A percentile compares a stretch with the other conserved stretches of the same genome.
These are phyloP conservation scores for Candida albicans DNA, from an alignment of 1,139 yeast species.

Conservation along the genomic window DNA sequence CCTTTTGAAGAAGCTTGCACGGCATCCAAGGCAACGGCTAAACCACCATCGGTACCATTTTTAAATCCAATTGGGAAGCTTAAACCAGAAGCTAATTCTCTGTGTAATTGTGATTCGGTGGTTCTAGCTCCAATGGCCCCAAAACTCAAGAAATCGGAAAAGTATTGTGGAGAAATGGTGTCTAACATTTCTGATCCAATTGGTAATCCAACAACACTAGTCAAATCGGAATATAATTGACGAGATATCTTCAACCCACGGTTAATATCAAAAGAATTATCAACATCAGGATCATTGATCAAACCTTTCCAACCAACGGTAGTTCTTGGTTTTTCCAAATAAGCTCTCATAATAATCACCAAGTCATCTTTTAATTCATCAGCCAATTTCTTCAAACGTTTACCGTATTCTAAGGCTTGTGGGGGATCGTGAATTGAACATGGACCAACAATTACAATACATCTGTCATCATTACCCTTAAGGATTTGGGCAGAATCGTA, in stretches of 20 bases:
- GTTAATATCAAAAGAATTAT: slow-evolving; percentile 90
- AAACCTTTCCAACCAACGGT: slow-evolving; percentile 99
- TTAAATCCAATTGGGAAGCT: slow-evolving; percentile 98
- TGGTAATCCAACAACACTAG: slow-evolving; percentile 61
- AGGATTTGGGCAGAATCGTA: slow-evolving; percentile 69
- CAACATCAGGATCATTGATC: slow-evolving; percentile 95
- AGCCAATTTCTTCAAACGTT: slow-evolving; percentile 57
- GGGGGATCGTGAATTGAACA: slow-evolving; percentile 94
- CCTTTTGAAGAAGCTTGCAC: slow-evolving; percentile 89
- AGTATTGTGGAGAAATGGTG: slow-evolving; percentile 92
- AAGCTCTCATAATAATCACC: slow-evolving; percentile 92
- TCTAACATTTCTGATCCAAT: slow-evolving; percentile 98
- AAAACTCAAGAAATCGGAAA: slow-evolving; percentile 83
- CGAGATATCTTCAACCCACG: slow-evolving; percentile 90
- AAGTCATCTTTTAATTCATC: slow-evolving; percentile 72
- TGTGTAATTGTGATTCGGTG: slow-evolving; percentile 93
- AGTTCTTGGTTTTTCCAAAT: slow-evolving; percentile 96
- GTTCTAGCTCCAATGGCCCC: slow-evolving; percentile 99
- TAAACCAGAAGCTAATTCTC: slow-evolving; percentile 92
- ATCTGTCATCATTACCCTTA: slow-evolving; percentile 76
- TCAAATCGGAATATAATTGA: slow-evolving; percentile 79
- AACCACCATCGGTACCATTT: slow-evolving; percentile 93
- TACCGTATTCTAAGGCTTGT: slow-evolving; percentile 89
- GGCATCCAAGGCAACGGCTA: slow-evolving; percentile 92
- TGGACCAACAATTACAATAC: slow-evolving; percentile 87